Evolutionary conservation across 306 rosid species (phyloP).

Genomic region (Castanea crenata): DNA sequence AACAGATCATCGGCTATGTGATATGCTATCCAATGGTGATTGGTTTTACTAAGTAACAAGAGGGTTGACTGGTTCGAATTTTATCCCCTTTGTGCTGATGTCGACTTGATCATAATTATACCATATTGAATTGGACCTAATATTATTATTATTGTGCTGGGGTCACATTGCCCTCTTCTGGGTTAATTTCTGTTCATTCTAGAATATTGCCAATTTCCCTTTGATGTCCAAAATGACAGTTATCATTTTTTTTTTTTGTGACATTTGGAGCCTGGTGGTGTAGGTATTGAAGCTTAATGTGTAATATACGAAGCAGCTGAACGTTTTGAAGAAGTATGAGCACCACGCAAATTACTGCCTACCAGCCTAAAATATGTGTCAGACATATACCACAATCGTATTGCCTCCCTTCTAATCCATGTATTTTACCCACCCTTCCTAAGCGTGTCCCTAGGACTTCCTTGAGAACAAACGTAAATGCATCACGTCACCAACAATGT

Average conservation of each 20-base stretch:
- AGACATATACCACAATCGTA: conserved; percentile 8
- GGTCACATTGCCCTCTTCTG: background rate
- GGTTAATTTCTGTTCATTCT: background rate
- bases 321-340: conserved; percentile 34
- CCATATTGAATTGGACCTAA: background rate
- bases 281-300: conserved; percentile 26
- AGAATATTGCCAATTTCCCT: background rate
- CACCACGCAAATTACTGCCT: conserved; percentile 30
- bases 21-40: background rate
- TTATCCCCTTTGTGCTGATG: background rate
- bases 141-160: background rate
- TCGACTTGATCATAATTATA: background rate
- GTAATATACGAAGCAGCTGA: conserved; percentile 13
- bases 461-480: background rate
- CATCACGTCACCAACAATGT: conserved; percentile 24
- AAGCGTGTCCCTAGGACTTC: conserved; percentile 21
- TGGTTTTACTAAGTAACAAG: background rate
- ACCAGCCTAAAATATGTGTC: conserved; percentile 17
- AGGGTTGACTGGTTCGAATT: background rate
- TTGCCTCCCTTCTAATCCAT: conserved; percentile 20
- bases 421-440: conserved; percentile 2
- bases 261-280: conserved; percentile 14
- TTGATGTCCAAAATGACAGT: background rate
- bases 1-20: background rate
- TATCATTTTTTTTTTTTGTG: background rate